Evolutionary conservation across 441 rosid genomes (phyloP).

Genomic region (Geranium incanum): DNA sequence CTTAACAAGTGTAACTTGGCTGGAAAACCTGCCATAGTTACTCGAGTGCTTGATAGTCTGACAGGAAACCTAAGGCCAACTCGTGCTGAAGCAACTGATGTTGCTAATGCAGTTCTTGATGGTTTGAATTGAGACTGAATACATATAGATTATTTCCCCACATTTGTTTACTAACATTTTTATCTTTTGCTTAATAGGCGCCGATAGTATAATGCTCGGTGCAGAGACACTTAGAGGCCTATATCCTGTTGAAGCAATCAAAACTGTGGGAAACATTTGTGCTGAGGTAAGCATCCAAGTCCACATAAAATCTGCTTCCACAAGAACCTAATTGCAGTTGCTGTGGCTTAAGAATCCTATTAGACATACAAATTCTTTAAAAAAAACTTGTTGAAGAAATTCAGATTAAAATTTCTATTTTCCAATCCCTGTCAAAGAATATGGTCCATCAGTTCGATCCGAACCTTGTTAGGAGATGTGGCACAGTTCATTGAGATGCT

Average conservation of each 20-base stretch:
- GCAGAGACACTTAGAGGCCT: constrained; percentile 29
- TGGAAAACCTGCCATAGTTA: constrained; percentile 26
- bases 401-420: no score
- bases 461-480: no score
- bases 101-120: constrained; percentile 30
- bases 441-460: no score
- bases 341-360: no score
- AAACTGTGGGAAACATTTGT: constrained; percentile 24
- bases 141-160: neutral
- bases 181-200: constrained; percentile 18
- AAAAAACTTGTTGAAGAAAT: no score
- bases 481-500: no score
- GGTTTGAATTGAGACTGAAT: constrained; percentile 14
- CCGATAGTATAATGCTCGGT: constrained; percentile 26
- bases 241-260: constrained; percentile 24
- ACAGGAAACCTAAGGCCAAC: constrained; percentile 30
- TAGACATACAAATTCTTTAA: no score
- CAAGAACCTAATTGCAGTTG: no score
- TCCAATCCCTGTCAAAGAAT: no score
- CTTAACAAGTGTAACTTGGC: constrained; percentile 21
- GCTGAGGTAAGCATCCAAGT: constrained; percentile 20
- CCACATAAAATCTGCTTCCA: no score
- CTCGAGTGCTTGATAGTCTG: constrained; percentile 29
- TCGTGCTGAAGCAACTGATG: constrained; percentile 31
- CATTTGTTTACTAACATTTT: neutral